Percentiles rank a stretch among this genome's conserved stretches.
Evolutionary conservation across 2,329 filamentous ascomycete genomes (phyloP).

Genomic region (Proliferodiscus dingleyae): DNA sequence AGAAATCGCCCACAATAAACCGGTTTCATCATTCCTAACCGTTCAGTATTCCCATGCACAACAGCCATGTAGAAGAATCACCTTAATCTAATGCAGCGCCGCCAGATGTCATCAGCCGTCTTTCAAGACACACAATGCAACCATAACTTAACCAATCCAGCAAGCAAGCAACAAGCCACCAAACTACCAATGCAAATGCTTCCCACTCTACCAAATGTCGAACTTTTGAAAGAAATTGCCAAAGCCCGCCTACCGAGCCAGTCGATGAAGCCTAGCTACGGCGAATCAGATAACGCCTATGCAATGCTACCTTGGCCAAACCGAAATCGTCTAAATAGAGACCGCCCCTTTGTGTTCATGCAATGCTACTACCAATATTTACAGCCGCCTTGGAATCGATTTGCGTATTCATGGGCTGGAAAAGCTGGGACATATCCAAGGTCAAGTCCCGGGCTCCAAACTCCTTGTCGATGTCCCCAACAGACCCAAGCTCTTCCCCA

Average conservation of each 20-base stretch:
- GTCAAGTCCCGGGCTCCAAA: conserved; percentile 61
- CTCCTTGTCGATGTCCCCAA: conserved; percentile 62
- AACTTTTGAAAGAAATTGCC: background rate
- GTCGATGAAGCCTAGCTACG: background rate
- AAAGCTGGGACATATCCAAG: conserved; percentile 67
- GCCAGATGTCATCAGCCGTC: background rate
- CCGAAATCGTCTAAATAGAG: conserved; percentile 17
- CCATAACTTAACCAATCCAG: background rate
- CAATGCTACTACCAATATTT: conserved; percentile 23
- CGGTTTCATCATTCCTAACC: background rate
- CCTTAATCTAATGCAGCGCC: conserved; percentile 12
- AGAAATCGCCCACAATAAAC: background rate
- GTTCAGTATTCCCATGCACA: background rate
- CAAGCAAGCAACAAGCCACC: background rate
- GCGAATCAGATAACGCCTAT: conserved; percentile 12
- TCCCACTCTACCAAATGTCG: background rate
- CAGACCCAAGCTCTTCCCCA: conserved; percentile 63
- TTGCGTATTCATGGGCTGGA: conserved; percentile 52
- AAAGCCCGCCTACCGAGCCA: background rate
- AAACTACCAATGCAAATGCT: conserved; percentile 5
- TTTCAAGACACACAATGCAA: background rate
- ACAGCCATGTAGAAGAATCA: conserved; percentile 3
- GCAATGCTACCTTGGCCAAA: conserved; percentile 21
- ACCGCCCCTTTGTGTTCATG: conserved; percentile 19
- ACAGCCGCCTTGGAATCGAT: conserved; percentile 34